Evolutionary conservation across 352 stramenopile species (phyloP), one percentile per base, ranked within the genome.

Genomic region (Phytophthora citricola): DNA sequence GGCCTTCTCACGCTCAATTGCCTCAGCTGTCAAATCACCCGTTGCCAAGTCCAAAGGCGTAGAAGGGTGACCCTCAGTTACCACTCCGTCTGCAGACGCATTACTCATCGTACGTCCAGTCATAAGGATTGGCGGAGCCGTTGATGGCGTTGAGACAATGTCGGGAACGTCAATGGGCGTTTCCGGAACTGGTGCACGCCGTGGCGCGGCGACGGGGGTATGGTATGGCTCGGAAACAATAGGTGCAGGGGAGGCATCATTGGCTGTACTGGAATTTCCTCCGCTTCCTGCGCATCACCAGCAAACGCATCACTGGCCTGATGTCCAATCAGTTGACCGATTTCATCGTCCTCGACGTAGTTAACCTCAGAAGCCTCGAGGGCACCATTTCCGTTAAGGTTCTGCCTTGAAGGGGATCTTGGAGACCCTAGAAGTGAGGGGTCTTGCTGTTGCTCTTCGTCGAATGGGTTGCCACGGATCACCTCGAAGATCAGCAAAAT

Each of bases 401-500:
- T 55, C 45, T 64, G 70, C n/a, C 69, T 65, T 57, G 76, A 75
- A 15, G 82, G 85, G 3, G 85, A 92, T 11, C 66, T 79, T 3
- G 85, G 85, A 1, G 83, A 92, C 43, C 85, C 49, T 15, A 47
- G 54, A 9, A 83, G 36, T 1, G 71, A 68, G 5, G 56, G 20
- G 5, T 73, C 68, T 44, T 80, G 66, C 46, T 79, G 71, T 63
- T 85, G 76, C 10, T 85, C 76, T 4, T 81, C 76, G 11, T 71
- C 61, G 31, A 89, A 89, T 55, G 83, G 73, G 41, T 92, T 87
- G 6, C 85, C 90, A 45, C 84, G 89, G 49, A 94, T 91, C 20
- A 96, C 89, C 61, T 96, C 89, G 53, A 96, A 96, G 24, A 95
- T 93, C 39, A 96, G 65, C 78, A 96, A 79, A 61, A 94, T 94